Conservation (phyloP, 2,329 filamentous ascomycete genomes). For the Clonostachys chloroleuca region DNA sequence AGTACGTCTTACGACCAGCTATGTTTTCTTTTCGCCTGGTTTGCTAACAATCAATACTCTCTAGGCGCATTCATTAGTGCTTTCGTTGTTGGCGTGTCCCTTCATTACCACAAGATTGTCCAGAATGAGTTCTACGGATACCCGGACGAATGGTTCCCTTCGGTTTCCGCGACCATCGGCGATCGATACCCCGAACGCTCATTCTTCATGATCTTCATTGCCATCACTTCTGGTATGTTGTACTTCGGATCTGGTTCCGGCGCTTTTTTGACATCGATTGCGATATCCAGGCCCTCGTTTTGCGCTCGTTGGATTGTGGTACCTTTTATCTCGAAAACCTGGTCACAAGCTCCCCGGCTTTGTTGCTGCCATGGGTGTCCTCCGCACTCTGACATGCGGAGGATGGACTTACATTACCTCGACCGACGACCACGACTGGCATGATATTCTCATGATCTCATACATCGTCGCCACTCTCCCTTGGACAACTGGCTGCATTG, state of each 20-base stretch:
- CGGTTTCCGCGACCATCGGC: slow-evolving; percentile 93
- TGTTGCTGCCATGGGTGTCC: slow-evolving; percentile 72
- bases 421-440: slow-evolving; percentile 97
- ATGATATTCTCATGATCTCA: slow-evolving; percentile 99
- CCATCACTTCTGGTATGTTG: slow-evolving; percentile 76
- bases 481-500: slow-evolving; percentile 89
- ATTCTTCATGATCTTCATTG: slow-evolving; percentile 96
- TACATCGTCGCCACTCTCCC: slow-evolving; percentile 92
- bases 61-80: slow-evolving; percentile 82
- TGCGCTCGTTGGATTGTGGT: slow-evolving; percentile 86
- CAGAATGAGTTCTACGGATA: slow-evolving; percentile 96
- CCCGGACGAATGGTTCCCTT: slow-evolving; percentile 94
- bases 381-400: slow-evolving; percentile 89
- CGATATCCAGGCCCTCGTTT: slow-evolving; percentile 71
- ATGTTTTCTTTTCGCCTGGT: background rate
- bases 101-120: slow-evolving; percentile 97
- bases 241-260: background rate
- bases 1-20: slow-evolving; percentile 38
- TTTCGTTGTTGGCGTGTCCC: slow-evolving; percentile 69
- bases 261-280: background rate
- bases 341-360: slow-evolving; percentile 76
- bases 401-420: slow-evolving; percentile 99
- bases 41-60: background rate
- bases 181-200: slow-evolving; percentile 96
- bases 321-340: slow-evolving; percentile 76